phyloP scores from a whole-genome alignment of 805 yeast genomes.

The Saccharomycopsis fermentans region DNA sequence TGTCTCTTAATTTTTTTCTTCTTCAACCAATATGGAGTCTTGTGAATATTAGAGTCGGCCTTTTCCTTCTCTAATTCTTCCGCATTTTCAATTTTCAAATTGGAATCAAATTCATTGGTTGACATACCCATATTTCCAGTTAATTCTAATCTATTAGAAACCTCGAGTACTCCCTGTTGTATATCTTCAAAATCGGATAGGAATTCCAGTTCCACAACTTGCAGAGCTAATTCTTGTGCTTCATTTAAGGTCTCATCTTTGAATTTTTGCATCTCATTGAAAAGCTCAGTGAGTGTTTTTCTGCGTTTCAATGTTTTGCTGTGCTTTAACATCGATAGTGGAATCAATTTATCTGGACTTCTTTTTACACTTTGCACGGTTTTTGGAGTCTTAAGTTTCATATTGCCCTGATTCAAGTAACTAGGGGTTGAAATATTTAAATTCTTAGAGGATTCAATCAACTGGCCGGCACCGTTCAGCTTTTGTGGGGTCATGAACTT shows the following conservation, averaged over 20 bases:
- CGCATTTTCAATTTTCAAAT: slow-evolving; percentile 3
- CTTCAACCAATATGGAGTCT: slow-evolving; percentile 10
- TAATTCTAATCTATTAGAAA: slow-evolving; percentile 8
- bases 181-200: not conserved
- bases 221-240: slow-evolving; percentile 1
- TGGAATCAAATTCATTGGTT: slow-evolving; percentile 13
- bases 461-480: not conserved
- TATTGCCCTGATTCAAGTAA: slow-evolving; percentile 6
- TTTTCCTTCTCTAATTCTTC: not conserved
- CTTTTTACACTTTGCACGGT: slow-evolving; percentile 1
- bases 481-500: slow-evolving; percentile 7
- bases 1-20: slow-evolving; percentile 14
- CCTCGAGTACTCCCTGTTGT: not conserved
- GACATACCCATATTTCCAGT: slow-evolving; percentile 16
- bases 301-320: not conserved
- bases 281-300: not conserved
- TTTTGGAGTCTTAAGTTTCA: not conserved
- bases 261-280: not conserved
- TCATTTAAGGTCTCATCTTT: slow-evolving; percentile 1
- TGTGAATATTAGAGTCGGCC: not conserved
- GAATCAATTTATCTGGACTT: slow-evolving; percentile 5
- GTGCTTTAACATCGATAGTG: not conserved
- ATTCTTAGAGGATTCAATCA: not conserved
- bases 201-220: not conserved
- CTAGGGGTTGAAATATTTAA: not conserved